Conservation (phyloP, 805 yeast species). For the Monosporozyma yasuniensis region DNA sequence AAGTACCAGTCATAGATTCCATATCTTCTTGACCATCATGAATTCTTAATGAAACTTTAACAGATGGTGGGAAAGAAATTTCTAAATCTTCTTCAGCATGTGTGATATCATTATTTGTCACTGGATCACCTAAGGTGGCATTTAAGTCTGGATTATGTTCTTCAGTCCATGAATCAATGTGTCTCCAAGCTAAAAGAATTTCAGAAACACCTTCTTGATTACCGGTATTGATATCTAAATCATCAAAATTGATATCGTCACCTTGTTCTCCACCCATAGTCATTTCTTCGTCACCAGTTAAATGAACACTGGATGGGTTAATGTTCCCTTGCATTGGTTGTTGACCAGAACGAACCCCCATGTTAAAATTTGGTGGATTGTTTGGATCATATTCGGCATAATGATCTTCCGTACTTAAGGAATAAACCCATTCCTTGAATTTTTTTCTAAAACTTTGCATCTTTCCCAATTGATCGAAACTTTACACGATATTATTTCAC, state of each 20-base stretch:
- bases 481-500: background rate
- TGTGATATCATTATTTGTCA: conserved; percentile 68
- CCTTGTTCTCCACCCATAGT: conserved; percentile 8
- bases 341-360: conserved; percentile 18
- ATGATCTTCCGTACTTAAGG: conserved; percentile 57
- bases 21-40: conserved; percentile 89
- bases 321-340: conserved; percentile 2
- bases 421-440: conserved; percentile 52
- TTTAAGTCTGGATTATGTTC: conserved; percentile 72
- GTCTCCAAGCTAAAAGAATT: conserved; percentile 74
- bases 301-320: conserved; percentile 13
- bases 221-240: conserved; percentile 10
- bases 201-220: conserved; percentile 62
- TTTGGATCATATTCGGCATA: conserved; percentile 57
- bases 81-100: conserved; percentile 80
- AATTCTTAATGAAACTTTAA: conserved; percentile 64
- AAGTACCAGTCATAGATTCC: conserved; percentile 58
- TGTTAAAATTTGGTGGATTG: conserved; percentile 26
- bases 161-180: conserved; percentile 75
- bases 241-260: conserved; percentile 31
- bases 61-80: conserved; percentile 67
- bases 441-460: conserved; percentile 37
- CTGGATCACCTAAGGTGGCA: conserved; percentile 69
- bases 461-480: background rate
- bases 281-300: conserved; percentile 12